Evolutionary conservation across 352 stramenopile species (phyloP).

Genomic region (Globisporangium cederbergense): DNA sequence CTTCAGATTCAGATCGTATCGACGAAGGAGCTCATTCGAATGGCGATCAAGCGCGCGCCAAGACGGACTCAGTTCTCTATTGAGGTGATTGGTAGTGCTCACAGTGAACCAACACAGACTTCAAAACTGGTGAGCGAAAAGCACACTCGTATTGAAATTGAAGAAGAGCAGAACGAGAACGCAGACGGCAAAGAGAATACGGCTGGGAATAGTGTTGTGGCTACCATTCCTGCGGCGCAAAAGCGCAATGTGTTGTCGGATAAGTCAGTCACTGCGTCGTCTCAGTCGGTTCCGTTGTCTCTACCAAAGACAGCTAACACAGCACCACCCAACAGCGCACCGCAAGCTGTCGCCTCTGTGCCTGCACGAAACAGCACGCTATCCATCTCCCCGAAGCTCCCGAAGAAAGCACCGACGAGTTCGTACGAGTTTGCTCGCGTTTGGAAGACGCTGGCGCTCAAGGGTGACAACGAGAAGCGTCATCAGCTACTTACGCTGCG

Average conservation of each 20-base stretch:
- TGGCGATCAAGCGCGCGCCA: conserved; percentile 61
- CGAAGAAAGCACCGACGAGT: conserved; percentile 58
- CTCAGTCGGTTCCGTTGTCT: background rate
- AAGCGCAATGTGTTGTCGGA: background rate
- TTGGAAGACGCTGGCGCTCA: conserved; percentile 65
- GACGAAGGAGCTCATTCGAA: conserved; percentile 63
- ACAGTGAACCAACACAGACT: conserved; percentile 25
- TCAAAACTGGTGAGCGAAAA: background rate
- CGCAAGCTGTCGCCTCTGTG: background rate
- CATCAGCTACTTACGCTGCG: conserved; percentile 36
- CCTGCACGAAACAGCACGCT: background rate
- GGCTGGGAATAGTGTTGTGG: background rate
- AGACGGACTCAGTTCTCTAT: conserved; percentile 48
- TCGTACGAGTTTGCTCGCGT: conserved; percentile 80
- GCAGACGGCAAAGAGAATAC: conserved; percentile 13
- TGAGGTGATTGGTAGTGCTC: conserved; percentile 27
- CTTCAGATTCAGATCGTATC: conserved; percentile 51
- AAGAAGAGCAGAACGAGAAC: background rate
- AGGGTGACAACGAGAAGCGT: conserved; percentile 29
- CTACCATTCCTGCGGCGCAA: background rate
- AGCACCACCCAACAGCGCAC: background rate
- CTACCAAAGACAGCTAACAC: background rate
- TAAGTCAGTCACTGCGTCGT: background rate
- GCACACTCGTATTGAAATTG: background rate
- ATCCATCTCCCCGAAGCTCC: conserved; percentile 41